Conservation (phyloP, 1,284 basidiomycete species). For the Puccinia polysora region DNA sequence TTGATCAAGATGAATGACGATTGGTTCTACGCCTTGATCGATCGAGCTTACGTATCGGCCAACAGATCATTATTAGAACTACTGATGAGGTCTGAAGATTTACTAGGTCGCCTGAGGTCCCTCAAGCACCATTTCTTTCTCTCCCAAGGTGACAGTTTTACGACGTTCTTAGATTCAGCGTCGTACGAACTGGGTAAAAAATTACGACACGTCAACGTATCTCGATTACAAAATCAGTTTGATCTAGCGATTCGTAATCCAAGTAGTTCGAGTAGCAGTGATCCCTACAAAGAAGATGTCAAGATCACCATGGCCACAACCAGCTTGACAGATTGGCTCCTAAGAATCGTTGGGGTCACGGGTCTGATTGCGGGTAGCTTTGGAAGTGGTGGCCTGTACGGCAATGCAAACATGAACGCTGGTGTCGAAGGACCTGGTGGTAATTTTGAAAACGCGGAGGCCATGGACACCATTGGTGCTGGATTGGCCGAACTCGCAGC, state of each 20-base stretch:
- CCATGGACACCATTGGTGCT: conserved; percentile 52
- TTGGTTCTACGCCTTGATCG: conserved; percentile 77
- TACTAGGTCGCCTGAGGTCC: conserved; percentile 75
- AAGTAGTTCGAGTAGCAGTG: conserved; percentile 61
- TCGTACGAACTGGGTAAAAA: conserved; percentile 74
- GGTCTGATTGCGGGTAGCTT: conserved; percentile 63
- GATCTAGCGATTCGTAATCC: conserved; percentile 73
- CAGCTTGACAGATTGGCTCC: conserved; percentile 80
- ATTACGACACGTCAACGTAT: conserved; percentile 69
- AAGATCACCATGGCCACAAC: conserved; percentile 73
- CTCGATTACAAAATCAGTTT: conserved; percentile 80
- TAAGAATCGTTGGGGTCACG: conserved; percentile 79
- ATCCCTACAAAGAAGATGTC: conserved; percentile 75
- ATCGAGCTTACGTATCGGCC: conserved; percentile 83
- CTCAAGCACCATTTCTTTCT: conserved; percentile 93
- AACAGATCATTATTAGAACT: conserved; percentile 79
- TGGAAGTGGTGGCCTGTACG: conserved; percentile 60
- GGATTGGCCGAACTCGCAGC: conserved; percentile 40
- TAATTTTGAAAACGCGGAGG: conserved; percentile 56
- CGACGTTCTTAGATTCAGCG: conserved; percentile 81
- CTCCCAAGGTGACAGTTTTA: conserved; percentile 88
- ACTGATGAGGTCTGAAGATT: conserved; percentile 75
- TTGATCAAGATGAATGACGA: conserved; percentile 70
- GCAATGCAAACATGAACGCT: conserved; percentile 49
- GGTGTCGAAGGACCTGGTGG: conserved; percentile 48